Evolutionary conservation across 257 asterid species (phyloP).

Genomic region (Nicotiana paniculata): DNA sequence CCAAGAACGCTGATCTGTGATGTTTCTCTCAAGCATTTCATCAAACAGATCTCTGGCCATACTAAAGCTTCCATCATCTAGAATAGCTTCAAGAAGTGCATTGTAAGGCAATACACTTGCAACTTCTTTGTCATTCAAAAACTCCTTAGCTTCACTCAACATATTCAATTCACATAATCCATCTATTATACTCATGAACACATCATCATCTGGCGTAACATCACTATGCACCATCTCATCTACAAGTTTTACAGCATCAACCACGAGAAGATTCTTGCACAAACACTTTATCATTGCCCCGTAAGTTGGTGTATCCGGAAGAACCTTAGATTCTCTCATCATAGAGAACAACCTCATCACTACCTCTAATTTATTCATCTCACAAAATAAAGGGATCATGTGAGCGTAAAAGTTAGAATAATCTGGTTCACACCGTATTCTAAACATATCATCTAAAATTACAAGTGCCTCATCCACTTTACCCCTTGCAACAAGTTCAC

Average conservation of each 20-base stretch:
- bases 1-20: slow-evolving; percentile 52
- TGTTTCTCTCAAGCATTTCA: slow-evolving; percentile 37
- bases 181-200: slow-evolving; percentile 32
- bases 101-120: slow-evolving; percentile 35
- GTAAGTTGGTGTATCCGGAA: slow-evolving; percentile 40
- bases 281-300: slow-evolving; percentile 50
- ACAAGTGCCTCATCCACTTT: slow-evolving; percentile 44
- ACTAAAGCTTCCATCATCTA: slow-evolving; percentile 30
- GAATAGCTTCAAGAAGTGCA: slow-evolving; percentile 49
- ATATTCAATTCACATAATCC: slow-evolving; percentile 47
- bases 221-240: slow-evolving; percentile 50
- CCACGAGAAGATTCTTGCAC: slow-evolving; percentile 48
- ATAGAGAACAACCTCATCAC: slow-evolving; percentile 36
- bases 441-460: slow-evolving; percentile 56
- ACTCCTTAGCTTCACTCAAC: slow-evolving; percentile 37
- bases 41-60: slow-evolving; percentile 38
- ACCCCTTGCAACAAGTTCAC: slow-evolving; percentile 50
- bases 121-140: slow-evolving; percentile 43
- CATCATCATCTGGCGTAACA: slow-evolving; percentile 33
- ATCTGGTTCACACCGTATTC: slow-evolving; percentile 38
- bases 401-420: slow-evolving; percentile 34
- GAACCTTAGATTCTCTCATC: slow-evolving; percentile 50
- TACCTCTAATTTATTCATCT: slow-evolving; percentile 36
- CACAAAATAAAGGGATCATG: slow-evolving; percentile 49
- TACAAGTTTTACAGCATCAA: slow-evolving; percentile 50